A percentile compares a stretch with the other conserved stretches of the same genome.
These are phyloP conservation scores for Lentinula raphanica DNA, from an alignment of 768 basidiomycete species.

Conservation along the genomic window DNA sequence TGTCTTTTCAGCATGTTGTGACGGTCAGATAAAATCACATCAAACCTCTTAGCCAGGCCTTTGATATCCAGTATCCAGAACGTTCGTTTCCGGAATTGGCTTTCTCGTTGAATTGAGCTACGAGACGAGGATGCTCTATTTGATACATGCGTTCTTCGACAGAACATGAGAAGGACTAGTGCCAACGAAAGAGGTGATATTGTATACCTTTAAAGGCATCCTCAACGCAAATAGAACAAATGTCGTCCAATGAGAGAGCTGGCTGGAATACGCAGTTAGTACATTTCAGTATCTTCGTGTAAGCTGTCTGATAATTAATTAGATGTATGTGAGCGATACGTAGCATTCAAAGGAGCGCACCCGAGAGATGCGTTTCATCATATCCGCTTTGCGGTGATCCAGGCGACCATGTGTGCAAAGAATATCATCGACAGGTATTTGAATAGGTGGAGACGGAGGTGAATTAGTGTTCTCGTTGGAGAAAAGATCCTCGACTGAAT, in stretches of 20 bases:
- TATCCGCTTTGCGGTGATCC: conserved; percentile 50
- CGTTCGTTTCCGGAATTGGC: conserved; percentile 26
- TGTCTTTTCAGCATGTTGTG: neutral
- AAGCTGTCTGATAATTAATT: conserved; percentile 32
- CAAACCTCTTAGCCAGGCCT: conserved; percentile 70
- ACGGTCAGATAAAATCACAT: neutral
- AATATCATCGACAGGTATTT: conserved; percentile 40
- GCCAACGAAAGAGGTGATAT: neutral
- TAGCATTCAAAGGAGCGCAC: neutral
- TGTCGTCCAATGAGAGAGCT: conserved; percentile 39
- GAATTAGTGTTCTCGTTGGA: conserved; percentile 7
- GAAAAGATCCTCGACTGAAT: conserved; percentile 26
- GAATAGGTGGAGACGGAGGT: neutral
- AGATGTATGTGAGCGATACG: neutral
- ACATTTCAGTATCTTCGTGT: conserved; percentile 34
- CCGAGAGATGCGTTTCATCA: conserved; percentile 64
- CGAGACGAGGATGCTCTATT: conserved; percentile 58
- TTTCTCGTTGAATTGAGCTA: conserved; percentile 53
- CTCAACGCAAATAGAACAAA: conserved; percentile 59
- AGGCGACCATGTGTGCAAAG: conserved; percentile 58
- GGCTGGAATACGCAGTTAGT: conserved; percentile 48
- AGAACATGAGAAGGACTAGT: neutral
- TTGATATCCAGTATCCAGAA: conserved; percentile 68
- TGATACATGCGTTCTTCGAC: conserved; percentile 62
- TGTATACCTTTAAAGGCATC: conserved; percentile 50